Evolutionary conservation across 2,329 filamentous ascomycete genomes (phyloP), one percentile per base, ranked within the genome.

Genomic region (Aspergillus melleus): DNA sequence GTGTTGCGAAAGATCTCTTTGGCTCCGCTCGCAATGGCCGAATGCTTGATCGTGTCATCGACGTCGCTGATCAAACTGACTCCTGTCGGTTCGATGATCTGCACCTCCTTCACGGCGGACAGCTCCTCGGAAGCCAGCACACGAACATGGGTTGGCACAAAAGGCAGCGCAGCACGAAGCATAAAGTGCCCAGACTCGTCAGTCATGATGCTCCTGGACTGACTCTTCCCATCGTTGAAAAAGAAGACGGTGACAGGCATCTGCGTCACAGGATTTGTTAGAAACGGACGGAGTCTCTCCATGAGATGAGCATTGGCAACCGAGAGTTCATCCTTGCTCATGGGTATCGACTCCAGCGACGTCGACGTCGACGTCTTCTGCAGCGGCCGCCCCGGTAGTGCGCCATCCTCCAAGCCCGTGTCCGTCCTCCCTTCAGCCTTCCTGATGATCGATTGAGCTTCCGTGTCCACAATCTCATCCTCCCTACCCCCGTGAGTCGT

Each of bases 41-140:
- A 97, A 69, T 92, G 90, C 75, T 99, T 99, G 72, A 99, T 89
- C 0, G 95, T 99, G 75, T 99, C 95, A 71, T 99, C 95, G 64
- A 99, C 95, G 73, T 99, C 95, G 73, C 92, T 98, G 73, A 99
- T 98, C 60, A 99, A 72, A 74, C 93, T 98, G 63, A 99, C 85
- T 46, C 95, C 95, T 22, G 80, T 81, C 0, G 90, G 86, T 60
- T 94, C 89, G 4, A 90, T 92, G 54, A 98, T 80, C 46, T 86
- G 83, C 49, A 99, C 84, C 57, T 90, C 84, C 64, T 95, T 90
- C 1, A 89, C 91, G 0, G 88, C 88, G 16, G 93, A 96, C 3
- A 99, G 81, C 59, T 88, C 85, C 70, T 97, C 92, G 12, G 90
- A 93, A 6, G 92, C 94, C 19, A 99, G 79, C 1, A 99, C 90